These are phyloP conservation scores for Prototheca wickerhamii DNA, from an alignment of 163 green algal species.

Conservation along the genomic window DNA sequence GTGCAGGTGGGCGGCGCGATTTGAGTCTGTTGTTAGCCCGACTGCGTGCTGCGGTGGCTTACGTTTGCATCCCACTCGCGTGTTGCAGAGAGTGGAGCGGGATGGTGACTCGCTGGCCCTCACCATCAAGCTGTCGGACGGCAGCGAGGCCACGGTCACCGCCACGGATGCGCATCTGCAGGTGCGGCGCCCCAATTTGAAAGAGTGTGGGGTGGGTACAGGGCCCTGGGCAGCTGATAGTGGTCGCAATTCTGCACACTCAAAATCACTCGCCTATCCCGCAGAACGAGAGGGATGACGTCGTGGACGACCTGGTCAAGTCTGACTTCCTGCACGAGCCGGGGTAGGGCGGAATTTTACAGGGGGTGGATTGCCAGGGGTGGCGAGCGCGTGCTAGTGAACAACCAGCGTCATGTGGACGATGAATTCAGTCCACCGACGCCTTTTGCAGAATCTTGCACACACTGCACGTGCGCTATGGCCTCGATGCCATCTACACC, in stretches of 20 bases:
- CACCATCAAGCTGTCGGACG: no score
- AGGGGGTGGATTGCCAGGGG: neutral
- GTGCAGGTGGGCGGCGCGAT: conserved; percentile 9
- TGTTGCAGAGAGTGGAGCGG: neutral
- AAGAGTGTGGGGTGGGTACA: neutral
- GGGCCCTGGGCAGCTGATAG: neutral
- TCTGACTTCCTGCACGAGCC: conserved; percentile 92
- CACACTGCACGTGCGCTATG: conserved; percentile 61
- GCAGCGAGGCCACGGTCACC: no score
- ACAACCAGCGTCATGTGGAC: neutral
- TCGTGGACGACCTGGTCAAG: conserved; percentile 48
- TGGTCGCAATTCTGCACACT: neutral
- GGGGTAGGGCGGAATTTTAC: conserved; percentile 21
- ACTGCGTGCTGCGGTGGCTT: neutral
- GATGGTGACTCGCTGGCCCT: neutral
- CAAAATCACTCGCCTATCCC: neutral
- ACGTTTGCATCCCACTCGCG: neutral
- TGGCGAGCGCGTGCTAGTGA: neutral
- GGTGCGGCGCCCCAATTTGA: neutral
- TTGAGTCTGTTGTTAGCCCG: neutral
- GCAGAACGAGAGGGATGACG: conserved; percentile 52
- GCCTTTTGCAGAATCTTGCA: conserved; percentile 43
- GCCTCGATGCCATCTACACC: conserved; percentile 61
- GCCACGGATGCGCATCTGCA: neutral
- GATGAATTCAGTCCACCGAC: neutral